Conservation (phyloP, 164 flowering plant species). For the Cinnamomum micranthum region DNA sequence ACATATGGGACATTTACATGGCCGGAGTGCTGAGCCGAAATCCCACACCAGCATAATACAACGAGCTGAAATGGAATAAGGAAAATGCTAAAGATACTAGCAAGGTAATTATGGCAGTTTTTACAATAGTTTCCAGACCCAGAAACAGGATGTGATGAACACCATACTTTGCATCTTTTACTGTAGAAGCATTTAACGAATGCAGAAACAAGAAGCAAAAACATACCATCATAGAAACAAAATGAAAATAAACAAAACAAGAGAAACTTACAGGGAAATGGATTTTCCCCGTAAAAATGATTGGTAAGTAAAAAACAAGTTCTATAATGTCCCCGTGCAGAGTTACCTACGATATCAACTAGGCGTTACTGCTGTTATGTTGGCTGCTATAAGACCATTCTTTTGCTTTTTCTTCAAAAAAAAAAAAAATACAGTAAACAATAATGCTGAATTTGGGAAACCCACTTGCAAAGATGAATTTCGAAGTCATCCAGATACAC, state of each 20-base stretch:
- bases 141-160: background rate
- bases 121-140: background rate
- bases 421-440: too few relatives aligned
- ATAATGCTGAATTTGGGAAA: background rate
- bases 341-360: background rate
- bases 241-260: background rate
- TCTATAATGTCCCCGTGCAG: background rate
- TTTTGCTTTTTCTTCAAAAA: background rate
- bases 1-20: constrained; percentile 90
- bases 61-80: constrained; percentile 34
- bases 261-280: background rate
- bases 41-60: constrained; percentile 86
- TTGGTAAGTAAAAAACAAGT: background rate
- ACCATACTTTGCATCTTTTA: background rate
- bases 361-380: background rate
- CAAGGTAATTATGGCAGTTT: background rate
- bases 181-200: background rate
- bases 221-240: background rate
- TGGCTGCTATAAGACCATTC: background rate
- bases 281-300: background rate
- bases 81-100: background rate
- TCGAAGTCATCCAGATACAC: background rate
- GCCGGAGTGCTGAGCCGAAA: constrained; percentile 61
- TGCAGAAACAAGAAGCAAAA: background rate
- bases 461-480: background rate